phyloP scores from a whole-genome alignment of 768 basidiomycete genomes.

The Suillus variegatus region DNA sequence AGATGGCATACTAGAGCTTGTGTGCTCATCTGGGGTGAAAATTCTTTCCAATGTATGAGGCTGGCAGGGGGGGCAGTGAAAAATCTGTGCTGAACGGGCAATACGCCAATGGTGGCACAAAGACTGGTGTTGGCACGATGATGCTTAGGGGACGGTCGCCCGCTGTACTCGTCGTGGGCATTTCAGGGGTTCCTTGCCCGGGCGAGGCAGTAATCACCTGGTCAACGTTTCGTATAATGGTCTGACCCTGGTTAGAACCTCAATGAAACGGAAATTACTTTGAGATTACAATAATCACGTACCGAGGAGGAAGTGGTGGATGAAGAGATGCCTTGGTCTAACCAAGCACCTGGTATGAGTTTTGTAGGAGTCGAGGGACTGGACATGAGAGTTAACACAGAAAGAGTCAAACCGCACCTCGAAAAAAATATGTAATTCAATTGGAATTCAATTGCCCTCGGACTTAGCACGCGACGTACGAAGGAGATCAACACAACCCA shows the following conservation, averaged over 20 bases:
- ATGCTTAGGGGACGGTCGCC: constrained; percentile 25
- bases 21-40: constrained; percentile 19
- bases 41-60: constrained; percentile 28
- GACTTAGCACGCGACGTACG: constrained; percentile 21
- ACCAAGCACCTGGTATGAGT: constrained; percentile 26
- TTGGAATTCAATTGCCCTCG: constrained; percentile 8
- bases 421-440: neutral
- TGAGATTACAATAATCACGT: neutral
- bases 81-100: constrained; percentile 35
- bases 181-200: neutral
- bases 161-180: neutral
- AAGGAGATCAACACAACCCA: constrained; percentile 18
- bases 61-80: constrained; percentile 30
- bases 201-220: neutral
- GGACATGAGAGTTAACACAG: constrained; percentile 19
- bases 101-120: constrained; percentile 33
- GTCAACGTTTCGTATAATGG: neutral
- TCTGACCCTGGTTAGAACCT: neutral
- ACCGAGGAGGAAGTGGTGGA: neutral
- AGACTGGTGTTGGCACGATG: constrained; percentile 22
- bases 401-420: constrained; percentile 1
- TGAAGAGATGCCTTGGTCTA: constrained; percentile 9
- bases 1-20: constrained; percentile 12
- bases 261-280: neutral
- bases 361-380: constrained; percentile 16